A percentile compares a stretch with the other conserved stretches of the same genome.
Conservation (phyloP, 2,329 filamentous ascomycete species). For the Curvularia lunata region DNA sequence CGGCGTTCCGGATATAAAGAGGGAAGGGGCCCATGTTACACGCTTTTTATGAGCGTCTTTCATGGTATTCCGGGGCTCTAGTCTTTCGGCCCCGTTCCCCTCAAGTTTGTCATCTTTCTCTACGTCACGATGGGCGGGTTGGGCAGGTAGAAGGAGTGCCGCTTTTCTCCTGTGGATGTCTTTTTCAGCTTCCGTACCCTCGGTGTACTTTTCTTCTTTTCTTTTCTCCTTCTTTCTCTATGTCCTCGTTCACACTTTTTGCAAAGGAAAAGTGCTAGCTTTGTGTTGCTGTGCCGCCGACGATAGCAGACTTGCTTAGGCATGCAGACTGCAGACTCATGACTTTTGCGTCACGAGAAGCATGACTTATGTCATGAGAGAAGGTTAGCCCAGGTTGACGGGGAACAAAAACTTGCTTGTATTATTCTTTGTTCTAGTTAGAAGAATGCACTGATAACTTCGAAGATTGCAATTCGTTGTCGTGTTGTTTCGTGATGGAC, state of each 20-base stretch:
- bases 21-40: conserved; percentile 22
- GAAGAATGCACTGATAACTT: conserved; percentile 34
- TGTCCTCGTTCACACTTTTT: conserved; percentile 12
- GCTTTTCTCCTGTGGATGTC: conserved; percentile 16
- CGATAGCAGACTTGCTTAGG: conserved; percentile 35
- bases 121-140: conserved; percentile 7
- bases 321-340: conserved; percentile 18
- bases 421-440: conserved; percentile 40
- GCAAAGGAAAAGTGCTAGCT: conserved; percentile 8
- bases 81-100: conserved; percentile 14
- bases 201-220: conserved; percentile 19
- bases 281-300: conserved; percentile 16
- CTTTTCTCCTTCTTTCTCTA: not conserved
- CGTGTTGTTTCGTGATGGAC: not conserved
- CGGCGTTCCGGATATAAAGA: conserved; percentile 37
- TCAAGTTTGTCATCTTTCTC: conserved; percentile 24
- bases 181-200: conserved; percentile 11
- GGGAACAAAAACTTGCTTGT: conserved; percentile 30
- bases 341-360: conserved; percentile 19
- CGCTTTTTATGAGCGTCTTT: conserved; percentile 31
- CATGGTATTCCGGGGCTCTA: conserved; percentile 26
- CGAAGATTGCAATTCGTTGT: conserved; percentile 3
- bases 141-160: conserved; percentile 16
- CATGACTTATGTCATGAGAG: conserved; percentile 29
- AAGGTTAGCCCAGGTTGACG: conserved; percentile 11